phyloP scores from a whole-genome alignment of 2,329 filamentous ascomycete species.

The Trichoderma semiorbis region DNA sequence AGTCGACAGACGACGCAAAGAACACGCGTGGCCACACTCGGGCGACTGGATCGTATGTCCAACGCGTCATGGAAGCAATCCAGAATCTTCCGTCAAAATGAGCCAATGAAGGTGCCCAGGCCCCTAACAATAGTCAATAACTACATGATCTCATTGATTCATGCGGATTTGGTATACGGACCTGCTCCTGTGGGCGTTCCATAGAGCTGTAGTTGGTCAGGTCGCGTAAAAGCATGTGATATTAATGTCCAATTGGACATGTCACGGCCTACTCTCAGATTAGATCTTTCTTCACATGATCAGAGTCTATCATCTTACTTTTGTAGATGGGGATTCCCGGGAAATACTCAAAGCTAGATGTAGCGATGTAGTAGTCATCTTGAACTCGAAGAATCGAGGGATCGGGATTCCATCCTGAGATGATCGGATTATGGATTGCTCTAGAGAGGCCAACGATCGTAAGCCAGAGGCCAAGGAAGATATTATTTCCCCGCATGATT shows the following conservation, averaged over 20 bases:
- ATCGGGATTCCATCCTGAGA: background rate
- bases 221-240: background rate
- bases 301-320: background rate
- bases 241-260: background rate
- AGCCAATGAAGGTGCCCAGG: background rate
- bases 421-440: background rate
- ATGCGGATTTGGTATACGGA: background rate
- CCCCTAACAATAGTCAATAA: background rate
- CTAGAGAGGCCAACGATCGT: background rate
- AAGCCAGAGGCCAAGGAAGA: background rate
- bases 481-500: background rate
- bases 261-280: background rate
- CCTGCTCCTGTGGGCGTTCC: background rate
- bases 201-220: background rate
- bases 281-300: background rate
- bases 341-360: background rate
- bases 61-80: background rate
- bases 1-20: background rate
- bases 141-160: background rate
- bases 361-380: background rate
- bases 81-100: background rate
- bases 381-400: background rate
- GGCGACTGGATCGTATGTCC: background rate
- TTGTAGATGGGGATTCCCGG: background rate
- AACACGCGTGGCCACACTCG: background rate